phyloP scores from a whole-genome alignment of 2,329 filamentous ascomycete species.

The Stagonosporopsis rhizophila region DNA sequence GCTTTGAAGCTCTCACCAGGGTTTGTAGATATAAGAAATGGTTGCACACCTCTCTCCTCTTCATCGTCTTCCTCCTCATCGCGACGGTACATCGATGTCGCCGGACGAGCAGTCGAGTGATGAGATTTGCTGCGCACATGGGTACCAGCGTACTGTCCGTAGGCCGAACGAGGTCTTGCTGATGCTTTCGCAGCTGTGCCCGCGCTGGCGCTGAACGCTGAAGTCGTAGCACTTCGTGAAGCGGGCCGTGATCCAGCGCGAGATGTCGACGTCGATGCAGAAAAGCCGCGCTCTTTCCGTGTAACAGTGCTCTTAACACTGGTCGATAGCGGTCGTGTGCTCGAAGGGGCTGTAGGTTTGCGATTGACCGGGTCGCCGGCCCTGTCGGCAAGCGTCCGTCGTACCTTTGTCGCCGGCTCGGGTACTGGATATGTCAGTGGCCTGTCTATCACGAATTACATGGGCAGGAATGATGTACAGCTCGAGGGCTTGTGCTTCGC shows the following conservation, averaged over 20 bases:
- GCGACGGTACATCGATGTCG: slow-evolving; percentile 51
- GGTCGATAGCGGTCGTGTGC: slow-evolving; percentile 49
- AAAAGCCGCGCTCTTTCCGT: slow-evolving; percentile 46
- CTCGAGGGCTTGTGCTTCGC: slow-evolving; percentile 61
- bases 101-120: slow-evolving; percentile 50
- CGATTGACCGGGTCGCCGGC: slow-evolving; percentile 56
- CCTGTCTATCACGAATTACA: slow-evolving; percentile 16
- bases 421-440: slow-evolving; percentile 46
- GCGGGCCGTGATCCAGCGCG: slow-evolving; percentile 53
- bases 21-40: slow-evolving; percentile 50
- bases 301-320: slow-evolving; percentile 57
- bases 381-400: slow-evolving; percentile 59
- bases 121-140: slow-evolving; percentile 58
- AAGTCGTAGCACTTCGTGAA: slow-evolving; percentile 52
- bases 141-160: slow-evolving; percentile 28
- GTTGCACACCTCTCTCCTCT: slow-evolving; percentile 54
- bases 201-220: slow-evolving; percentile 61
- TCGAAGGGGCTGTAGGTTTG: slow-evolving; percentile 51
- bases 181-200: slow-evolving; percentile 60
- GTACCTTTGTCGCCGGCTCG: slow-evolving; percentile 56
- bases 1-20: slow-evolving; percentile 38
- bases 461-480: slow-evolving; percentile 45
- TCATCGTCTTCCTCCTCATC: slow-evolving; percentile 52
- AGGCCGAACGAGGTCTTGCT: slow-evolving; percentile 59
- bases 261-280: slow-evolving; percentile 43